These are phyloP conservation scores for Emmonsia crescens DNA, from an alignment of 2,329 filamentous ascomycete species.

Conservation along the genomic window DNA sequence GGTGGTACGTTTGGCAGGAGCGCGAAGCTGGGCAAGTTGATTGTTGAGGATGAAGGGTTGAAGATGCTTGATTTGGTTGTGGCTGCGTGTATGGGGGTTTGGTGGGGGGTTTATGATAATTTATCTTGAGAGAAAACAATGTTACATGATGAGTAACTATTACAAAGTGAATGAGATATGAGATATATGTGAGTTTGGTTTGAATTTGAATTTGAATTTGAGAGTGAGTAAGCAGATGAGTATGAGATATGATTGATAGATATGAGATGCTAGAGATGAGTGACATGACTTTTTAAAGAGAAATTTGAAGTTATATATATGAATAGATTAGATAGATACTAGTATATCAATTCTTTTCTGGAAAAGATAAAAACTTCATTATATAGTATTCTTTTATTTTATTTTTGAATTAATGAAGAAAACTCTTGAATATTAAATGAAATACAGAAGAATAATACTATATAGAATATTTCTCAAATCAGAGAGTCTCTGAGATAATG, in stretches of 20 bases:
- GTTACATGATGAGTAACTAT: no score
- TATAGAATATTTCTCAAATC: no score
- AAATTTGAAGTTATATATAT: background rate
- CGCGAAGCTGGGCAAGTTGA: conserved; percentile 87
- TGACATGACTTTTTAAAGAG: no score
- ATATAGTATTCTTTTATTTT: background rate
- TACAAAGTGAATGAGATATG: no score
- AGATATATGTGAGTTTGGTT: background rate
- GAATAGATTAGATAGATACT: no score
- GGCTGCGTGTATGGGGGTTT: conserved; percentile 81
- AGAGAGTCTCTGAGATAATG: no score
- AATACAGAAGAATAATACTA: no score
- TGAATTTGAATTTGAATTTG: background rate
- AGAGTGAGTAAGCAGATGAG: background rate
- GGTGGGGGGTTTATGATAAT: conserved; percentile 72
- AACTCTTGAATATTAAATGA: no score
- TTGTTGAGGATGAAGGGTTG: conserved; percentile 76
- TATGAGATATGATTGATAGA: background rate
- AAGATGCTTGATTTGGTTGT: conserved; percentile 94
- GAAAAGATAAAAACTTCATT: no score
- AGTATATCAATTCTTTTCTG: no score
- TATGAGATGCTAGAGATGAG: background rate
- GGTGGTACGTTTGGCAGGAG: conserved; percentile 76
- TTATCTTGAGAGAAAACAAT: background rate
- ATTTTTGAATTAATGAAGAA: background rate